These are phyloP conservation scores for Pythium phragmiticola DNA, from an alignment of 352 stramenopile species.

Conservation along the genomic window DNA sequence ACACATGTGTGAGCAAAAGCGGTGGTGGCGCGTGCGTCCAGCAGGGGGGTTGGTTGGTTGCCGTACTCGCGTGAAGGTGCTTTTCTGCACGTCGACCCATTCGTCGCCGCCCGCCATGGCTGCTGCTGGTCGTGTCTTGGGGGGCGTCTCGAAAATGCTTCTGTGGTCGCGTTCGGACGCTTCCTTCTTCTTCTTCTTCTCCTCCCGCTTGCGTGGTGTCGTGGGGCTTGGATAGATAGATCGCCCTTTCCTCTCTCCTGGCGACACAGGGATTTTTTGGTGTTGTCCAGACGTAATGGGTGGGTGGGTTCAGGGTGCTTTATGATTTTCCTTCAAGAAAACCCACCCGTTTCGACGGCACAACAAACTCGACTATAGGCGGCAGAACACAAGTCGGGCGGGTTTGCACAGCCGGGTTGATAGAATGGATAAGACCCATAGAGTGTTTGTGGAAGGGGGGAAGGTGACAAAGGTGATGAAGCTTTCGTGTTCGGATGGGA, in stretches of 20 bases:
- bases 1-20: not conserved
- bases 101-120: conserved; percentile 68
- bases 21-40: no score
- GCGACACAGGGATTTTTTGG: conserved; percentile 5
- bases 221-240: not conserved
- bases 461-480: conserved; percentile 4
- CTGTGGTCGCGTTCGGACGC: no score
- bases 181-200: conserved; percentile 1
- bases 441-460: not conserved
- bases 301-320: no score
- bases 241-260: conserved; percentile 14
- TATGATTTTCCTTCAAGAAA: no score
- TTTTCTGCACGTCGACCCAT: conserved; percentile 92
- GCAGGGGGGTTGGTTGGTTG: no score
- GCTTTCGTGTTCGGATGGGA: conserved; percentile 7
- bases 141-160: not conserved
- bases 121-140: conserved; percentile 5
- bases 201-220: conserved; percentile 5
- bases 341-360: not conserved
- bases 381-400: not conserved
- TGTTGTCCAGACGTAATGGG: conserved; percentile 15
- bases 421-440: no score
- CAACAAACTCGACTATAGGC: no score
- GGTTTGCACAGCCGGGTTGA: not conserved
- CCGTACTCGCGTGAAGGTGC: conserved; percentile 87